These are phyloP conservation scores for Chenopodium berlandieri DNA, from an alignment of 148 eudicot species.

Conservation along the genomic window DNA sequence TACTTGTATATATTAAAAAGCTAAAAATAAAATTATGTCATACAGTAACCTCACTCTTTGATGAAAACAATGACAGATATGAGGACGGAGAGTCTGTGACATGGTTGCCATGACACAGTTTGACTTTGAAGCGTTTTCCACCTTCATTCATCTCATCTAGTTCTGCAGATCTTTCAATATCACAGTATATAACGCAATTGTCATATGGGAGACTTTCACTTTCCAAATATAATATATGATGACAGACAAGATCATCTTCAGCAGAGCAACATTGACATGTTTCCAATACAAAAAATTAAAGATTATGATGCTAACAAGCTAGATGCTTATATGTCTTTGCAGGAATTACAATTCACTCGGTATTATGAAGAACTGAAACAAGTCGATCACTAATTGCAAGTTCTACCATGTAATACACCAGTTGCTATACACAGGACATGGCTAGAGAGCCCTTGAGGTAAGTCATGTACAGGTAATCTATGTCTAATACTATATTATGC, in stretches of 20 bases:
- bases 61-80: constrained; percentile 12
- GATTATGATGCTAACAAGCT: neutral
- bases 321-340: neutral
- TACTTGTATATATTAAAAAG: neutral
- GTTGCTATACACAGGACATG: neutral
- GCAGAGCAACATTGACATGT: neutral
- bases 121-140: constrained; percentile 8
- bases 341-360: neutral
- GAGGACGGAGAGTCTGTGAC: neutral
- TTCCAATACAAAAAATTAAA: no score
- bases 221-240: neutral
- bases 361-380: neutral
- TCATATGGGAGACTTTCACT: neutral
- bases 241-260: neutral
- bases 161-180: neutral
- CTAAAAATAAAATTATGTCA: neutral
- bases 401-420: neutral
- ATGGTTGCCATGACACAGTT: neutral
- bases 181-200: neutral
- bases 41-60: neutral
- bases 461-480: constrained; percentile 6
- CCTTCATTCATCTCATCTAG: neutral
- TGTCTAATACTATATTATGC: neutral
- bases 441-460: neutral
- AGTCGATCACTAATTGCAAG: neutral